Percentiles rank a stretch among this genome's conserved stretches.
phyloP scores from a whole-genome alignment of 1,284 basidiomycete genomes.

The Malassezia obtusa region DNA sequence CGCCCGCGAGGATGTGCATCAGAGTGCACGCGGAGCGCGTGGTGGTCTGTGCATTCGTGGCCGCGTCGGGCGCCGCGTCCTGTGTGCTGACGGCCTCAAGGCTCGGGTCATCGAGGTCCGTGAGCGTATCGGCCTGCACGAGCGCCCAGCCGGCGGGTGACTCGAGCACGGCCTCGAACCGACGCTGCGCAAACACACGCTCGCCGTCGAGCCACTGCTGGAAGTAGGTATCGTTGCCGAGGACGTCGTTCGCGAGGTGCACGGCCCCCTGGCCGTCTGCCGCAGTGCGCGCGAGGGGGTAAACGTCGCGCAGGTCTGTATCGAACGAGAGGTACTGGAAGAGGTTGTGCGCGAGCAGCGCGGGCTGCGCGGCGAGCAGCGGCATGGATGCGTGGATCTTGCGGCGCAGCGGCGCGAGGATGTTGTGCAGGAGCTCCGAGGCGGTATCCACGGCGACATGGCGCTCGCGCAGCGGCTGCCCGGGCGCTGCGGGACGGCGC shows the following conservation, averaged over 20 bases:
- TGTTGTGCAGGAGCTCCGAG: conserved; percentile 35
- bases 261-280: conserved; percentile 20
- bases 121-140: conserved; percentile 55
- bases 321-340: conserved; percentile 86
- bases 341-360: conserved; percentile 84
- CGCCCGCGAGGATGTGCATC: conserved; percentile 27
- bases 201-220: conserved; percentile 62
- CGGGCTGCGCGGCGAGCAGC: conserved; percentile 63
- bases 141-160: conserved; percentile 79
- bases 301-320: conserved; percentile 55
- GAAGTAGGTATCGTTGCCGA: conserved; percentile 79
- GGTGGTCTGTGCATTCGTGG: conserved; percentile 13
- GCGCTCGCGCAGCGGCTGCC: conserved; percentile 8
- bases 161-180: conserved; percentile 71
- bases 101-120: conserved; percentile 52
- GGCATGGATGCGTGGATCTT: conserved; percentile 54
- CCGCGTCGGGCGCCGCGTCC: not conserved
- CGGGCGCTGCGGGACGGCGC: conserved; percentile 7
- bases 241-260: conserved; percentile 58
- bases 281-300: conserved; percentile 26
- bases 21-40: conserved; percentile 29
- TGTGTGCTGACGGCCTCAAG: not conserved
- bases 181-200: conserved; percentile 61
- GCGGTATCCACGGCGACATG: conserved; percentile 23
- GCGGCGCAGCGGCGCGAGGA: conserved; percentile 27